These are phyloP conservation scores for Aspergillus bridgeri DNA, from an alignment of 495 filamentous ascomycete species.

Conservation along the genomic window DNA sequence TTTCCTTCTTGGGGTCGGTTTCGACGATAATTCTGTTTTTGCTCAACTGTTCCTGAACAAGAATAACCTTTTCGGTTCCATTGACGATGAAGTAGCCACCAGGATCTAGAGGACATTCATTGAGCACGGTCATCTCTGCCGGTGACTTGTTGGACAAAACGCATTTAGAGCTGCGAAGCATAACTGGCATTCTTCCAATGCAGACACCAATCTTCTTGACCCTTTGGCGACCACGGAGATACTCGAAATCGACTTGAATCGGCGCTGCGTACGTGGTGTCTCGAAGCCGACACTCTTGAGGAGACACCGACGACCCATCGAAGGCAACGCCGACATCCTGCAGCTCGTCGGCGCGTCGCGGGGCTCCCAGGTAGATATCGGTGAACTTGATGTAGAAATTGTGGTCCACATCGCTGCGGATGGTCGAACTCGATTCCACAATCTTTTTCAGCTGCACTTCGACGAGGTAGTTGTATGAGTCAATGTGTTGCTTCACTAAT, in stretches of 20 bases:
- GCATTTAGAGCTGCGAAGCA: conserved; percentile 95
- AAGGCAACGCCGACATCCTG: conserved; percentile 54
- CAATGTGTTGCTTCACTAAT: conserved; percentile 94
- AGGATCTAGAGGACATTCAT: conserved; percentile 93
- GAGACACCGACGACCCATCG: conserved; percentile 57
- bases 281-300: conserved; percentile 91
- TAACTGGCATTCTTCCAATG: conserved; percentile 90
- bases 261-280: conserved; percentile 95
- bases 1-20: conserved; percentile 79
- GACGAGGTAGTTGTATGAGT: conserved; percentile 97
- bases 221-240: conserved; percentile 69
- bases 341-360: conserved; percentile 68
- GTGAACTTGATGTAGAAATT: conserved; percentile 86
- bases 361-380: conserved; percentile 78
- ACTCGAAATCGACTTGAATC: conserved; percentile 84
- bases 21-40: conserved; percentile 99
- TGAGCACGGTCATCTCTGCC: conserved; percentile 76
- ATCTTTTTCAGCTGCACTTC: conserved; percentile 96
- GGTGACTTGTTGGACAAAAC: conserved; percentile 75
- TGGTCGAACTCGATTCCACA: conserved; percentile 76
- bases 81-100: conserved; percentile 98
- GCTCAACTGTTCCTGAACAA: conserved; percentile 96
- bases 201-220: conserved; percentile 65
- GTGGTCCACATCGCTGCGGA: conserved; percentile 84
- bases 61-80: conserved; percentile 95